A percentile compares a stretch with the other conserved stretches of the same genome.
Conservation (phyloP, 179 eudicot genomes). For the Drosera spatulata region DNA sequence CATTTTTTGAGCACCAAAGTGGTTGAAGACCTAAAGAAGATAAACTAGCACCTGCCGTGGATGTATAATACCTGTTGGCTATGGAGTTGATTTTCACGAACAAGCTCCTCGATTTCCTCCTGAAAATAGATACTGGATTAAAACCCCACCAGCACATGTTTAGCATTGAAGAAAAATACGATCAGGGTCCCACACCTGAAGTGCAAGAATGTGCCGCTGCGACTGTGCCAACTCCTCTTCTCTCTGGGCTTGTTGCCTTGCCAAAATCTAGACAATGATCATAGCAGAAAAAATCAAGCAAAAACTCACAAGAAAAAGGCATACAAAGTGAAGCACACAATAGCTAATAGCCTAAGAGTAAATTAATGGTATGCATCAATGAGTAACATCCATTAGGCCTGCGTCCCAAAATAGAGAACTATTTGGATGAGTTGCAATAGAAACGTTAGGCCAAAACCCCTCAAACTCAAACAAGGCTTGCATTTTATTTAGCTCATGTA, state of each 20-base stretch:
- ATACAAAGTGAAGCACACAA: not conserved
- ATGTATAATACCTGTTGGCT: slow-evolving; percentile 60
- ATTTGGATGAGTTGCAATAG: no score
- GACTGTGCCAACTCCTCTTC: slow-evolving; percentile 98
- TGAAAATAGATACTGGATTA: slow-evolving; percentile 20
- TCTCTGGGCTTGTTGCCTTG: slow-evolving; percentile 99
- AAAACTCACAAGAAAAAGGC: no score
- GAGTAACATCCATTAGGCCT: no score
- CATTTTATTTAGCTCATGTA: no score
- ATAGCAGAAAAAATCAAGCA: not conserved
- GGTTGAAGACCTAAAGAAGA: no score
- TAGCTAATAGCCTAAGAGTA: not conserved
- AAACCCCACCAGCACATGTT: slow-evolving; percentile 8
- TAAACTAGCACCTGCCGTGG: not conserved
- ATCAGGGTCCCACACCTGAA: slow-evolving; percentile 51
- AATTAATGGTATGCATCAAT: no score
- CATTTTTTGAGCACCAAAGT: no score
- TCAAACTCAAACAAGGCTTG: no score
- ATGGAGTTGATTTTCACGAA: slow-evolving; percentile 94
- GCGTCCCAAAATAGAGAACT: no score
- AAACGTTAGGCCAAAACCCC: no score
- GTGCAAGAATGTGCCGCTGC: slow-evolving; percentile 96
- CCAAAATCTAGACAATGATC: slow-evolving; percentile 44
- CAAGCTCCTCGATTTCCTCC: slow-evolving; percentile 99
- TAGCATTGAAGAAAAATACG: slow-evolving; percentile 16